Conservation (phyloP, 371 early-diverging fungal species). For the Synchytrium microbalum region DNA sequence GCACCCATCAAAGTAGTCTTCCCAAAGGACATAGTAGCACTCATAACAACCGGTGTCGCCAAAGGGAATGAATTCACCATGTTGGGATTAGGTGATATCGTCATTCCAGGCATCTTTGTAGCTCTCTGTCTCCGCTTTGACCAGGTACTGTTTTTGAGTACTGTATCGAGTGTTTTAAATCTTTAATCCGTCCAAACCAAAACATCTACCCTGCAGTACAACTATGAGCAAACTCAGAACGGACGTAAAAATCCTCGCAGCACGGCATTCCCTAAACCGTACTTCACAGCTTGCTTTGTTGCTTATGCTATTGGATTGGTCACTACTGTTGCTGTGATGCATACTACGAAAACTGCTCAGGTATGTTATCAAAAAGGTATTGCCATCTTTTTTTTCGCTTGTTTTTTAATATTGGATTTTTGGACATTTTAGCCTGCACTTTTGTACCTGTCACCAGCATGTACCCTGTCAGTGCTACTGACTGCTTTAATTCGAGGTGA, state of each 20-base stretch:
- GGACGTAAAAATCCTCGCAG: constrained; percentile 36
- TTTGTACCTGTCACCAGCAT: constrained; percentile 92
- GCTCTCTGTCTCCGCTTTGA: constrained; percentile 86
- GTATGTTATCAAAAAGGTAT: constrained; percentile 14
- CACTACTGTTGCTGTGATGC: constrained; percentile 89
- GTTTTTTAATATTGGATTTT: background rate
- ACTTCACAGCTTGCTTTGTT: constrained; percentile 71
- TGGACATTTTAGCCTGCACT: constrained; percentile 86
- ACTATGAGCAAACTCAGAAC: constrained; percentile 8
- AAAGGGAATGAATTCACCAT: constrained; percentile 62
- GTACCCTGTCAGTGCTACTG: constrained; percentile 76
- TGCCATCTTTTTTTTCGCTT: background rate
- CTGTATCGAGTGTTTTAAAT: too few relatives aligned
- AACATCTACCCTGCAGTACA: too few relatives aligned
- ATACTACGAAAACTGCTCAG: constrained; percentile 91
- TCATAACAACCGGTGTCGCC: constrained; percentile 26
- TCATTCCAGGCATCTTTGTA: constrained; percentile 90
- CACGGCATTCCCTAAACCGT: constrained; percentile 65
- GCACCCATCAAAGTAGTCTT: constrained; percentile 94
- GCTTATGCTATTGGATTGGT: constrained; percentile 80
- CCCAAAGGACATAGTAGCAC: constrained; percentile 65
- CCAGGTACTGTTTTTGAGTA: constrained; percentile 47
- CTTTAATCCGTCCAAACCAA: too few relatives aligned
- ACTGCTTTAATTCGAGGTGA: constrained; percentile 78
- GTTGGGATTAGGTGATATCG: constrained; percentile 98